These are phyloP conservation scores for Diaporthe amygdali DNA, from an alignment of 2,329 filamentous ascomycete genomes.

Conservation along the genomic window DNA sequence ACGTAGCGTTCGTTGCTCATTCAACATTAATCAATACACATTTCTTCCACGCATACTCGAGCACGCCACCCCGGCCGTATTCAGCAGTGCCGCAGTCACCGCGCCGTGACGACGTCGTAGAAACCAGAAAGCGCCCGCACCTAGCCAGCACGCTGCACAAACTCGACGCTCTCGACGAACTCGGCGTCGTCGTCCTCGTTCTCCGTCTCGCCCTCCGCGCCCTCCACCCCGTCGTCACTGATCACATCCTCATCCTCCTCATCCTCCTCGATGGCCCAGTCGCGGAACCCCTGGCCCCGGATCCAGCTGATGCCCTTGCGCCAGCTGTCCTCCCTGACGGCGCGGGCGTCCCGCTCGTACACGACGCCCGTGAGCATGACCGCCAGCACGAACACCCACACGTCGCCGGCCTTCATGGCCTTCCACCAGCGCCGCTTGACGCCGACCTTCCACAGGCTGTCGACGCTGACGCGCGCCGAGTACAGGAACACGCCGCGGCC, in stretches of 20 bases:
- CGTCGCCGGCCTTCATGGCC: constrained; percentile 81
- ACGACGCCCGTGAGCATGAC: constrained; percentile 79
- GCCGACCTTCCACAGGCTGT: constrained; percentile 92
- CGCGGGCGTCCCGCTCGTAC: constrained; percentile 73
- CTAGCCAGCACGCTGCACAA: background rate
- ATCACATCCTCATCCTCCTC: constrained; percentile 42
- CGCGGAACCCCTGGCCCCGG: constrained; percentile 76
- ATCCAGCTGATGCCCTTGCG: constrained; percentile 77
- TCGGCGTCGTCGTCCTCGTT: constrained; percentile 33
- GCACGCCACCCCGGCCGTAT: background rate
- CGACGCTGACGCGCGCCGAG: constrained; percentile 76
- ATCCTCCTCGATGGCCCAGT: constrained; percentile 64
- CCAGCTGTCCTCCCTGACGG: constrained; percentile 69
- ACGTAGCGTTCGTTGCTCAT: too few species aligned
- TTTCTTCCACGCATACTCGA: background rate
- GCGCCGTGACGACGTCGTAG: background rate
- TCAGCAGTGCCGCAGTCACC: background rate
- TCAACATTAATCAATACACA: too few species aligned
- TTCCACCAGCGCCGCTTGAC: constrained; percentile 89
- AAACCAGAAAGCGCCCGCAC: background rate
- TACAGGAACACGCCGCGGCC: constrained; percentile 78
- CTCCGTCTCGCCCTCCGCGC: constrained; percentile 38
- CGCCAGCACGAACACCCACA: constrained; percentile 80
- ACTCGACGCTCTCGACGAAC: background rate
- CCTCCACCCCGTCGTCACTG: constrained; percentile 41